A percentile compares a stretch with the other conserved stretches of the same genome.
Conservation (phyloP, 2,329 filamentous ascomycete genomes). For the Alternaria sp. region DNA sequence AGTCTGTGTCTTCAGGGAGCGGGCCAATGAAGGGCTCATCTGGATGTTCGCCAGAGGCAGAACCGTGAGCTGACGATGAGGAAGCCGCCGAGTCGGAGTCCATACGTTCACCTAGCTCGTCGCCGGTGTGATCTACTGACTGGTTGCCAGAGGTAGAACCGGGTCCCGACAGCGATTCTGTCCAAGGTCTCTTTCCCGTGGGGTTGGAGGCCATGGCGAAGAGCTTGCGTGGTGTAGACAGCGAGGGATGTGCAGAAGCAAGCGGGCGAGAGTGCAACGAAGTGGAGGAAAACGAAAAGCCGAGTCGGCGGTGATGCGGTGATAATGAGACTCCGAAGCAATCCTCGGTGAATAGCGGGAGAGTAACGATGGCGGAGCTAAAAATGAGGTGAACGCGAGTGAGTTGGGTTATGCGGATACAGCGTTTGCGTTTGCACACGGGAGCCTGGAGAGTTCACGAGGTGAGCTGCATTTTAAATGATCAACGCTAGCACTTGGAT, state of each 20-base stretch:
- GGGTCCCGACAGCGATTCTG: background rate
- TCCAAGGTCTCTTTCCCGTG: background rate
- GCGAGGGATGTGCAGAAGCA: background rate
- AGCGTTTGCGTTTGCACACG: slow-evolving; percentile 10
- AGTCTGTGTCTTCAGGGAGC: background rate
- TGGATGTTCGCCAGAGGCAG: background rate
- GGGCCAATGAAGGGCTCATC: background rate
- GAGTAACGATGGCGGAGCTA: background rate
- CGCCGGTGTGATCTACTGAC: background rate
- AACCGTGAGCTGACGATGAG: background rate
- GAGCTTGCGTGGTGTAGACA: background rate
- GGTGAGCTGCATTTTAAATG: background rate
- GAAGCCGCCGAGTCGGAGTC: background rate
- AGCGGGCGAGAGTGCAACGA: background rate
- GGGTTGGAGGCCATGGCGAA: background rate
- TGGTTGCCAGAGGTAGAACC: background rate
- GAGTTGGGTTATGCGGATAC: slow-evolving; percentile 1
- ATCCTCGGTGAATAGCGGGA: background rate
- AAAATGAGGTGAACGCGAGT: slow-evolving; percentile 8
- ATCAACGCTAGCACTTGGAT: background rate
- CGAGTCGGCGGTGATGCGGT: background rate
- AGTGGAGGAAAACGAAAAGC: background rate
- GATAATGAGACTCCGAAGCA: background rate
- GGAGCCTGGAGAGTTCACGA: background rate
- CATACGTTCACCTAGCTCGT: background rate